Evolutionary conservation across 2,329 filamentous ascomycete genomes (phyloP), one percentile per base, ranked within the genome.

Genomic region (Fusarium chuoi): DNA sequence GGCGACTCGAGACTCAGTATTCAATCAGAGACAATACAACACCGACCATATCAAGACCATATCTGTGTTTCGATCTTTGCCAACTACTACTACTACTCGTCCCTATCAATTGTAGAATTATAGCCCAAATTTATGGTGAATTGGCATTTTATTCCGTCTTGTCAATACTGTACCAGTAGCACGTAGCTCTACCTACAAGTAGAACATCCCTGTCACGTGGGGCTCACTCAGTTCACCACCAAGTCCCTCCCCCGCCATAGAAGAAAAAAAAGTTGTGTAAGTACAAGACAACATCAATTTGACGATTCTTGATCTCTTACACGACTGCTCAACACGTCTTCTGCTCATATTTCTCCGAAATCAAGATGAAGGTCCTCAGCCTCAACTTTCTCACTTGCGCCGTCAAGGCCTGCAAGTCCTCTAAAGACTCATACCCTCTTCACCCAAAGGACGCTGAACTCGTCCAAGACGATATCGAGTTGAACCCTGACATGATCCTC

Each of bases 381-480:
- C 92, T 97, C 79, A 98, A 98, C 85, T 99, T 99, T 84, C 87
- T 98, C 75, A 96, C 94, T 79, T 99, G 96, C 87, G 96, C 96
- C 71, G 93, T 97, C 81, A 98, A 98, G 87, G 88, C 93, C 64
- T 99, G 96, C 92, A 98, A 97, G 85, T 89, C 91, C 65, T 91
- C 92, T 38, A 87, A 92, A 11, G 85, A 89, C 59, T 94, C 94
- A 30, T 98, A 97, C 80, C 96, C 96, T 6, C 89, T 99, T 22
- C 96, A 98, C 82, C 96, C 96, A 63, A 92, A 92, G 79, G 95
- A 98, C 79, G 95, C 94, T 59, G 95, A 98, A 82, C 91, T 99
- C 30, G 95, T 95, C 76, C 91, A 95, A 78, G 94, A 97, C 77
- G 94, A 97, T 73, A 86, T 95, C 71, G 94, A 96, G 62, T 83